Conservation (phyloP, 2,329 filamentous ascomycete species). For the Sordariomycetes sp. region DNA sequence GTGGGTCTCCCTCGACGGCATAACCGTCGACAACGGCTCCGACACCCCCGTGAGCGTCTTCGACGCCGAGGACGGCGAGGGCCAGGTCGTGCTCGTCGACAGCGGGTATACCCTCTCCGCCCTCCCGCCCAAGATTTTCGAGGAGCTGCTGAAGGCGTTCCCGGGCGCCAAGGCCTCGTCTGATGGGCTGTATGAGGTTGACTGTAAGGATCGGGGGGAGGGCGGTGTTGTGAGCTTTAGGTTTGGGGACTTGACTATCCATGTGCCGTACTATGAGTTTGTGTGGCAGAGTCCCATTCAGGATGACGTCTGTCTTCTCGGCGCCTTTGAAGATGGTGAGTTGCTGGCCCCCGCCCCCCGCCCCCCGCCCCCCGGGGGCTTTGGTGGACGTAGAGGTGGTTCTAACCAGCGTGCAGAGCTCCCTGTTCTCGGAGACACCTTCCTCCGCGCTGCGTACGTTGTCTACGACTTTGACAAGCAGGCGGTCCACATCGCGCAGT, state of each 20-base stretch:
- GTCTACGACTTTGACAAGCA: conserved; percentile 64
- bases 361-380: no score
- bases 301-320: conserved; percentile 30
- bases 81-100: conserved; percentile 55
- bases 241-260: conserved; percentile 38
- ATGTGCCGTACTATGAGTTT: conserved; percentile 44
- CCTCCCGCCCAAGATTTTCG: conserved; percentile 41
- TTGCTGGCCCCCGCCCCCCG: neutral
- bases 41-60: conserved; percentile 18
- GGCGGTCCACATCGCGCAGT: conserved; percentile 56
- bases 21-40: conserved; percentile 53
- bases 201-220: conserved; percentile 33
- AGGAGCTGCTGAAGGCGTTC: conserved; percentile 42
- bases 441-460: conserved; percentile 61
- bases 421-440: conserved; percentile 61
- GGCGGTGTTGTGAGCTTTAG: conserved; percentile 28
- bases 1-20: conserved; percentile 47
- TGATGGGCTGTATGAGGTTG: conserved; percentile 45
- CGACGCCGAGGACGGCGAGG: conserved; percentile 28
- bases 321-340: conserved; percentile 35
- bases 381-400: neutral
- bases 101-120: conserved; percentile 56
- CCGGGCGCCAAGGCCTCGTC: conserved; percentile 41
- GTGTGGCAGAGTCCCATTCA: conserved; percentile 36
- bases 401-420: conserved; percentile 27